Percentiles rank a stretch among this genome's conserved stretches.
Evolutionary conservation across 805 yeast species (phyloP).

Genomic region (Kodamaea jinghongensis): DNA sequence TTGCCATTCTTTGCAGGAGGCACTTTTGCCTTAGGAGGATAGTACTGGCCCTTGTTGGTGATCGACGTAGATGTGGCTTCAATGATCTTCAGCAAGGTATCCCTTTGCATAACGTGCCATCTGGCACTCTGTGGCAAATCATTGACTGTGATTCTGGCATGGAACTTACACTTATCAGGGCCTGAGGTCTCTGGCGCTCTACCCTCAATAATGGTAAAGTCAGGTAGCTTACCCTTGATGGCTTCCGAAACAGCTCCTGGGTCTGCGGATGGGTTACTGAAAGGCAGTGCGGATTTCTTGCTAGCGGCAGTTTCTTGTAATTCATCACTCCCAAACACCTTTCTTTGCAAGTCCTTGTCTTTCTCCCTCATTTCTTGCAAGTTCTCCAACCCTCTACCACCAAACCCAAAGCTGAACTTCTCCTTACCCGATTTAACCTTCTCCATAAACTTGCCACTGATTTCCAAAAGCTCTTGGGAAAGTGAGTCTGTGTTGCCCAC

Average conservation of each 20-base stretch:
- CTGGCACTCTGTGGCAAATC: constrained; percentile 81
- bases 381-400: constrained; percentile 87
- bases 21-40: constrained; percentile 35
- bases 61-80: constrained; percentile 74
- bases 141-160: constrained; percentile 72
- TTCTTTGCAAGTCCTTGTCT: constrained; percentile 48
- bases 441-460: constrained; percentile 55
- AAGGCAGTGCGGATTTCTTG: constrained; percentile 7
- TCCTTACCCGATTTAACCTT: constrained; percentile 67
- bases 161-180: constrained; percentile 54
- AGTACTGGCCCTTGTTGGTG: constrained; percentile 77
- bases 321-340: constrained; percentile 42
- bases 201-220: constrained; percentile 50
- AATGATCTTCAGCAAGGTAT: constrained; percentile 58
- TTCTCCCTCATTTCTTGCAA: constrained; percentile 61
- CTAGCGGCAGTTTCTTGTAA: constrained; percentile 8
- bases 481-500: constrained; percentile 43
- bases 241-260: constrained; percentile 4
- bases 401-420: constrained; percentile 74
- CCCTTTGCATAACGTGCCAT: constrained; percentile 72
- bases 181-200: constrained; percentile 52
- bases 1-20: constrained; percentile 52
- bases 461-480: constrained; percentile 46
- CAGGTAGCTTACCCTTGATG: constrained; percentile 29
- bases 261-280: neutral